Conservation (phyloP, 1,139 yeast genomes). For the Taphrina betulina region DNA sequence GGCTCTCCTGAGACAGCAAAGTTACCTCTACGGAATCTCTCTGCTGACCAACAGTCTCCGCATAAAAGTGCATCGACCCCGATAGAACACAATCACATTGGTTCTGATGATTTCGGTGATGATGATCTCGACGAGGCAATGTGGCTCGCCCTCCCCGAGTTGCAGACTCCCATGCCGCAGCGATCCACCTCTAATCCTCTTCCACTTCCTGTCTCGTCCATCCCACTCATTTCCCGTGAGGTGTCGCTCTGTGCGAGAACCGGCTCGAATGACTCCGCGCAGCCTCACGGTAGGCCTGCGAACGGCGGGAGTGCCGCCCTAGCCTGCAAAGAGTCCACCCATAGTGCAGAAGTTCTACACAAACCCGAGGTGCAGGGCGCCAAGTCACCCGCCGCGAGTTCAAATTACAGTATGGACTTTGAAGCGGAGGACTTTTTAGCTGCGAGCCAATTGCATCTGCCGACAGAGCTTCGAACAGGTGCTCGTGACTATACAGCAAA, state of each 20-base stretch:
- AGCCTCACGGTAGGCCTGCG: neutral
- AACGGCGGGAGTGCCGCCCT: too few relatives aligned
- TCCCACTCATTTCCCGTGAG: neutral
- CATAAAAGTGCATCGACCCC: neutral
- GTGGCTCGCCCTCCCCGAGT: conserved; percentile 1
- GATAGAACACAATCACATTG: neutral
- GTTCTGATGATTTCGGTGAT: conserved; percentile 14
- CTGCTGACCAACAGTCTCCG: neutral
- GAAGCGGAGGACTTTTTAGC: neutral
- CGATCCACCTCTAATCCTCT: too few relatives aligned
- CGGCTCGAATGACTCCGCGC: neutral
- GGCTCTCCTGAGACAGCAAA: neutral
- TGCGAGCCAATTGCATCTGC: neutral
- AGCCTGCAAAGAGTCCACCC: too few relatives aligned
- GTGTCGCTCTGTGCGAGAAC: neutral
- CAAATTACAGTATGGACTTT: conserved; percentile 13
- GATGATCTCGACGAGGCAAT: conserved; percentile 17
- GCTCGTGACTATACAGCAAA: too few relatives aligned
- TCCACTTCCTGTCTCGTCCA: too few relatives aligned
- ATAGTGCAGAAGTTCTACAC: too few relatives aligned
- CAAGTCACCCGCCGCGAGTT: conserved; percentile 10
- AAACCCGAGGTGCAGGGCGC: neutral
- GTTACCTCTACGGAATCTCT: neutral
- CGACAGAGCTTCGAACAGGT: neutral
- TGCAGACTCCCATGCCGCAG: conserved; percentile 1